Evolutionary conservation across 2,329 filamentous ascomycete genomes (phyloP).

Genomic region (Penicillium sp.): DNA sequence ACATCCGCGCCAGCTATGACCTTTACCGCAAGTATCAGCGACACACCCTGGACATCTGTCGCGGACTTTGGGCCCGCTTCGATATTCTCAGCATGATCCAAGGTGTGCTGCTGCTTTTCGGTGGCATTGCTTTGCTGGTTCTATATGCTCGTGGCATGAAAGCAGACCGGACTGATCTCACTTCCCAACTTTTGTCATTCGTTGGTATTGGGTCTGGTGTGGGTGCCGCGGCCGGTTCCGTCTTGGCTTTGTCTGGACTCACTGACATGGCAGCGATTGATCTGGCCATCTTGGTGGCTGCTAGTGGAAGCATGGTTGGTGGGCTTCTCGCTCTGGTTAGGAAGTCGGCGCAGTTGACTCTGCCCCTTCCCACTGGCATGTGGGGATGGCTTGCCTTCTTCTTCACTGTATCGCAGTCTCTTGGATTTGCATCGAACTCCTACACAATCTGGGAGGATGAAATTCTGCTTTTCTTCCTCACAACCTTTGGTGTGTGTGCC

Average conservation of each 20-base stretch:
- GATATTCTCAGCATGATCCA: constrained; percentile 82
- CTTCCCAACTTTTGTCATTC: constrained; percentile 53
- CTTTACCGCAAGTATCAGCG: constrained; percentile 74
- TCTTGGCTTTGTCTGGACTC: constrained; percentile 23
- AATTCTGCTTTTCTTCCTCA: constrained; percentile 87
- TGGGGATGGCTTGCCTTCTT: constrained; percentile 87
- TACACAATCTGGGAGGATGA: constrained; percentile 99
- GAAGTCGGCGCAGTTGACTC: constrained; percentile 42
- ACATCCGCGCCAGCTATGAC: constrained; percentile 48
- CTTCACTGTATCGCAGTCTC: constrained; percentile 83
- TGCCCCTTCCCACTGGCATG: constrained; percentile 68
- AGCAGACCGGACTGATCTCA: constrained; percentile 56
- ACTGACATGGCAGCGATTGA: constrained; percentile 35
- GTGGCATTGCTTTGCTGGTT: constrained; percentile 67
- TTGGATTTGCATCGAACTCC: constrained; percentile 94
- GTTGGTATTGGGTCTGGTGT: constrained; percentile 51
- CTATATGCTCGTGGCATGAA: constrained; percentile 67
- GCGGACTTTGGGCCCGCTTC: constrained; percentile 87
- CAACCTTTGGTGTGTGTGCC: constrained; percentile 79
- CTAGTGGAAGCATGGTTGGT: constrained; percentile 48
- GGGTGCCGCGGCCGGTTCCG: constrained; percentile 39
- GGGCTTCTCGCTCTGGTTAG: constrained; percentile 42
- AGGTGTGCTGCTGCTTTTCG: constrained; percentile 70
- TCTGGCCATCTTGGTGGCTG: constrained; percentile 39
- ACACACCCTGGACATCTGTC: constrained; percentile 76